Percentiles rank a stretch among this genome's conserved stretches.
phyloP scores from a whole-genome alignment of 345 rosid genomes.

The Camelina laxa region DNA sequence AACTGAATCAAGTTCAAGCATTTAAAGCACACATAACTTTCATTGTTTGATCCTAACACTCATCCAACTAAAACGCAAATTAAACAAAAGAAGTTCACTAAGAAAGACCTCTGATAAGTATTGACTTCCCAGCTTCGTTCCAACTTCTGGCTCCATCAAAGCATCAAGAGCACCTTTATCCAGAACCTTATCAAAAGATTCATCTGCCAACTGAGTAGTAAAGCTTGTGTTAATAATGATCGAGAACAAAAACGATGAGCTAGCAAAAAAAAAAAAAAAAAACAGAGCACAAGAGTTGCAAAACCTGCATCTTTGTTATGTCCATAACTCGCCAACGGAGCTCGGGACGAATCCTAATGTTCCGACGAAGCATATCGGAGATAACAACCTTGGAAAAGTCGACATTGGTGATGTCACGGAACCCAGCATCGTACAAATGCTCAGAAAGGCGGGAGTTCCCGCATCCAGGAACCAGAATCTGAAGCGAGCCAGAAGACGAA shows the following conservation, averaged over 20 bases:
- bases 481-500: constrained; percentile 40
- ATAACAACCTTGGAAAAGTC: constrained; percentile 93
- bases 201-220: constrained; percentile 57
- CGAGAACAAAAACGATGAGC: constrained; percentile 9
- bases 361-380: constrained; percentile 86
- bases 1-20: neutral
- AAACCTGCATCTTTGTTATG: constrained; percentile 81
- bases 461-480: constrained; percentile 89
- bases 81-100: constrained; percentile 10
- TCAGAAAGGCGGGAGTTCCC: constrained; percentile 89
- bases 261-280: neutral
- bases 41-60: constrained; percentile 14
- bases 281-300: constrained; percentile 29
- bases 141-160: constrained; percentile 91
- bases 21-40: constrained; percentile 18
- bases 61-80: neutral
- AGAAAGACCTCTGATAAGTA: constrained; percentile 77
- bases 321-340: constrained; percentile 97
- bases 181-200: constrained; percentile 63
- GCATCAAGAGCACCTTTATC: constrained; percentile 99
- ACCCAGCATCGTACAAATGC: constrained; percentile 83
- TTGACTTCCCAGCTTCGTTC: constrained; percentile 68
- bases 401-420: constrained; percentile 66
- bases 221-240: neutral
- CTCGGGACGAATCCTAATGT: constrained; percentile 71